Conservation (phyloP, 352 stramenopile genomes). For the Phytophthora constricta region DNA sequence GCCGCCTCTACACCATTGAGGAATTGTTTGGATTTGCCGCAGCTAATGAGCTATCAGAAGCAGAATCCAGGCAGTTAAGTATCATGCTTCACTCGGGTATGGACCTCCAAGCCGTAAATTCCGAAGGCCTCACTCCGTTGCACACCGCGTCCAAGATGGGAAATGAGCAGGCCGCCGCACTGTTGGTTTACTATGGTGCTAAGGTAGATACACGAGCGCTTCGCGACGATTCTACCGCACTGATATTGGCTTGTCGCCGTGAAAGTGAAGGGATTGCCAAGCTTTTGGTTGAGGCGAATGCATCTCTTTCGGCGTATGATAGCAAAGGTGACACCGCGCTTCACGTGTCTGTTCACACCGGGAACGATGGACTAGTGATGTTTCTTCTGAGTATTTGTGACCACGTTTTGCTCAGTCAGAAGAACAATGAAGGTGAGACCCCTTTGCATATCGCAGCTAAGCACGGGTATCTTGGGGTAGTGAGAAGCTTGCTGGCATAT, state of each 20-base stretch:
- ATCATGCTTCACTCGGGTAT: constrained; percentile 42
- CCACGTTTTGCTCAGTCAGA: constrained; percentile 78
- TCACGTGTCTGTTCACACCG: constrained; percentile 79
- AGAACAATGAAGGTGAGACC: constrained; percentile 91
- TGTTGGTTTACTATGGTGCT: constrained; percentile 64
- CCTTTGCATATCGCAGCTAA: constrained; percentile 88
- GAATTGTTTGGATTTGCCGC: constrained; percentile 41
- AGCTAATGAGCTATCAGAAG: constrained; percentile 29
- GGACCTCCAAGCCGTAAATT: constrained; percentile 44
- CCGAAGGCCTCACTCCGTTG: constrained; percentile 47
- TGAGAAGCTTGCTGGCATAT: constrained; percentile 47
- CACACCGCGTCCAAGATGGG: constrained; percentile 59
- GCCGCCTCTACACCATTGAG: constrained; percentile 13
- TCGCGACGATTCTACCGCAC: constrained; percentile 37
- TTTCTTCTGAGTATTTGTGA: constrained; percentile 71
- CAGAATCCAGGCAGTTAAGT: constrained; percentile 36
- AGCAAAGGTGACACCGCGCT: constrained; percentile 88
- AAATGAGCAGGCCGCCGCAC: constrained; percentile 41
- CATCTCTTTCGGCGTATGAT: constrained; percentile 75
- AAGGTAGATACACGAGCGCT: constrained; percentile 32
- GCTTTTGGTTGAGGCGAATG: constrained; percentile 56
- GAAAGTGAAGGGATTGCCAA: constrained; percentile 52
- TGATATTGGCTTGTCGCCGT: constrained; percentile 56
- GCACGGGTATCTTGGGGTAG: constrained; percentile 47
- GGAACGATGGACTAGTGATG: constrained; percentile 79